phyloP scores from a whole-genome alignment of 768 basidiomycete species.

The Pleurotus cornucopiae region DNA sequence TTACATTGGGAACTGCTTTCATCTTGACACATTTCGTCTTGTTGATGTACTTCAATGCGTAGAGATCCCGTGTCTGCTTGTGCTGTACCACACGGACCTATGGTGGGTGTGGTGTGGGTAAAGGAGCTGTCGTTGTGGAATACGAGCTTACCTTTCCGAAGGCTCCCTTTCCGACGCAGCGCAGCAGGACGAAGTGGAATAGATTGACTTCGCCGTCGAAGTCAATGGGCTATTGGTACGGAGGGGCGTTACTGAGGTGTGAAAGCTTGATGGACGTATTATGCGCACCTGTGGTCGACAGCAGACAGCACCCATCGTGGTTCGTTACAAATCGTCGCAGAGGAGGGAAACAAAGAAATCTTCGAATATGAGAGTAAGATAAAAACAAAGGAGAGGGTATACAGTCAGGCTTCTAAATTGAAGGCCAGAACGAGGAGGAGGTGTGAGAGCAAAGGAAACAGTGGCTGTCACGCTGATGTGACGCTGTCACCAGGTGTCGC shows the following conservation, averaged over 20 bases:
- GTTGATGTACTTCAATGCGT: constrained; percentile 99
- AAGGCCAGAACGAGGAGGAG: not conserved
- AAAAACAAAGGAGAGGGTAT: constrained; percentile 3
- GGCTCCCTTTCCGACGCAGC: constrained; percentile 98
- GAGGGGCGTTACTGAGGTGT: not conserved
- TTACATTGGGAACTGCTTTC: constrained; percentile 96
- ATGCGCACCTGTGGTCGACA: constrained; percentile 71
- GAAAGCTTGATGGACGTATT: not conserved
- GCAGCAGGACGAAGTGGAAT: constrained; percentile 91
- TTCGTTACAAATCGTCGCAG: constrained; percentile 12
- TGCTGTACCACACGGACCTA: constrained; percentile 99
- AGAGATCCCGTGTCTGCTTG: constrained; percentile 95
- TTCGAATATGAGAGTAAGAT: not conserved
- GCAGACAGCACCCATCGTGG: constrained; percentile 76
- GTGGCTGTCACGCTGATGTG: constrained; percentile 3
- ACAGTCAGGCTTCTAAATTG: constrained; percentile 1
- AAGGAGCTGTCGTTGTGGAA: constrained; percentile 8
- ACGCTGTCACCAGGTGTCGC: not conserved
- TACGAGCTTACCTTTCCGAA: constrained; percentile 81
- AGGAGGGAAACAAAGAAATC: not conserved
- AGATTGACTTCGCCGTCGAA: constrained; percentile 95
- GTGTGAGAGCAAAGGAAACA: not conserved
- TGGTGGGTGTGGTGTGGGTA: constrained; percentile 5
- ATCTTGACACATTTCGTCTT: constrained; percentile 97
- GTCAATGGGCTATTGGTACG: constrained; percentile 71